These are phyloP conservation scores for Mycosphaerella sp. DNA, from an alignment of 2,329 filamentous ascomycete species.

Conservation along the genomic window DNA sequence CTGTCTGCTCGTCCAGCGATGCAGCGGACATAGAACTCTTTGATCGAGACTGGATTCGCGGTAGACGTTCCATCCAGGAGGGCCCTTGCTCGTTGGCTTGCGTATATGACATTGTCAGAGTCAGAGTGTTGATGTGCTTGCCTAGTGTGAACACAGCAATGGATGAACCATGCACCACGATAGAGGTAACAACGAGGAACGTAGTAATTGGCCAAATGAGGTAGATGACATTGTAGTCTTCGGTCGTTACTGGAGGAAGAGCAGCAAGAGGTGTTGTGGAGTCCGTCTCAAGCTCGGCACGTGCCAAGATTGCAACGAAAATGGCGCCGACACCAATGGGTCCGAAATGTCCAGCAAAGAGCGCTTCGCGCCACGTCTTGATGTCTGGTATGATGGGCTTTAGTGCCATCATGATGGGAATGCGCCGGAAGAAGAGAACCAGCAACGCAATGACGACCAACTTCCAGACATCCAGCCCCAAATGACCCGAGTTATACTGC, in stretches of 20 bases:
- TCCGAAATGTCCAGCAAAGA: conserved; percentile 96
- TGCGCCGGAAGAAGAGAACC: conserved; percentile 90
- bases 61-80: conserved; percentile 90
- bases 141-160: conserved; percentile 96
- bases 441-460: conserved; percentile 90
- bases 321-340: conserved; percentile 96
- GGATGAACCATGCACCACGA: conserved; percentile 94
- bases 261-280: conserved; percentile 60
- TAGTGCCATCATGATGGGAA: conserved; percentile 85
- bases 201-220: conserved; percentile 94
- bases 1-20: conserved; percentile 49
- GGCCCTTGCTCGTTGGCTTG: conserved; percentile 80
- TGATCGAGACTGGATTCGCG: conserved; percentile 74
- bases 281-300: conserved; percentile 79
- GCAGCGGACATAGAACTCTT: conserved; percentile 70
- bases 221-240: conserved; percentile 66
- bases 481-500: conserved; percentile 66
- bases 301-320: conserved; percentile 85
- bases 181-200: conserved; percentile 90
- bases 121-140: conserved; percentile 95
- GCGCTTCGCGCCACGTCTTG: conserved; percentile 94
- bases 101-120: conserved; percentile 94
- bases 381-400: conserved; percentile 94
- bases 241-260: conserved; percentile 50
- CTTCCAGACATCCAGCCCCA: conserved; percentile 80